Evolutionary conservation across 495 filamentous ascomycete genomes (phyloP), one percentile per base, ranked within the genome.

Genomic region (Neurospora sp.): DNA sequence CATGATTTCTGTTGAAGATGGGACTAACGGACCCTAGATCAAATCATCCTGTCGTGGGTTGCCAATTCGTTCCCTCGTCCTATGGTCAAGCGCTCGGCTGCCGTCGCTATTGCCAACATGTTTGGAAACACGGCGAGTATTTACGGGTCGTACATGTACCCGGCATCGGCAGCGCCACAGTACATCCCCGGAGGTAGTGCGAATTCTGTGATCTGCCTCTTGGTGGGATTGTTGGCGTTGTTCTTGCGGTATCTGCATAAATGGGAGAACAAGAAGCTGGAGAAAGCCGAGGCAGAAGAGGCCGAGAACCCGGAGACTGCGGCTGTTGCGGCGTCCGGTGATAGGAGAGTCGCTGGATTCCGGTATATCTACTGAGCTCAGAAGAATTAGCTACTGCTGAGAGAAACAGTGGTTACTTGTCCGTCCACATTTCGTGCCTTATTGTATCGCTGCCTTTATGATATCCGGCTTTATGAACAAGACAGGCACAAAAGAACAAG

Each of bases 101-200:
- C 82, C 18, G 78, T 90, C 18, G 85, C 86, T 37, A 87, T 89
- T 71, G 84, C 84, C 53, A 89, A 88, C 74, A 86, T 86, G 71
- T 78, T 88, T 65, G 85, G 84, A 4, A 88, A 89, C 76, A 76
- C 81, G 27, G 83, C 82, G 3, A 88, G 83, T 71, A 86, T 89
- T 61, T 89, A 88, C 76, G 86, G 86, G 18, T 82, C 83, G 46
- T 89, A 89, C 78, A 82, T 90, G 75, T 90, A 84, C 68, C 87
- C 86, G 5, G 76, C 83, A 11, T 82, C 77, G 38, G 80, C 85
- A 6, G 86, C 78, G 31, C 87, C 88, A 10, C 81, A 84, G 31
- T 89, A 86, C 81, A 80, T 82, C 73, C 69, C 77, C 5, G 83
- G 83, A 1, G 83, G 83, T 1, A 75, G 73, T 68, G 79, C 83